Evolutionary conservation across 2,329 filamentous ascomycete genomes (phyloP), one percentile per base, ranked within the genome.

Genomic region (Salinomyces thailandicus): DNA sequence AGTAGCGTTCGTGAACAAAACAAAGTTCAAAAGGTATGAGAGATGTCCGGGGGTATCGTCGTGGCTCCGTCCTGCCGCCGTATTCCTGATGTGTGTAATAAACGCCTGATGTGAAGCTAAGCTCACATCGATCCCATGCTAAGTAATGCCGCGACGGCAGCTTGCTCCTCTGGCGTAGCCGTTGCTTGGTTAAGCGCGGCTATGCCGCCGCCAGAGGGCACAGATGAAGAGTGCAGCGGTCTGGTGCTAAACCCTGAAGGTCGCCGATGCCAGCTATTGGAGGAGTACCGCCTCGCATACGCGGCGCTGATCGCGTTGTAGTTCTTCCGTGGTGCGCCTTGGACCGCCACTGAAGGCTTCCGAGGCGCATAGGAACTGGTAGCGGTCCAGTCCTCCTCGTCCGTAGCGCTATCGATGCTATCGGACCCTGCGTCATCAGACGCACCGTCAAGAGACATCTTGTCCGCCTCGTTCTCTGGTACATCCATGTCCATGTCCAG

Each of bases 321-420:
- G 42, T 51, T 48, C 30, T 38, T 43, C 29, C 48, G 45, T 14
- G 47, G 49, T 17, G 41, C 43, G 24, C 44, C 51, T 33, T 51
- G 47, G 51, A 49, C 47, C 41, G 54, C 53, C 46, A 58, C 20
- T 54, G 60, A 77, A 64, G 63, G 73, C 61, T 70, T 79, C 63
- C 87, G 79, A 49, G 95, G 72, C 47, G 85, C 84, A 37, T 82
- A 85, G 18, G 87, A 85, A 37, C 86, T 89, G 44, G 94, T 81
- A 35, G 82, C 77, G 31, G 83, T 85, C 87, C 89, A 95, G 62
- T 96, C 87, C 62, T 96, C 89, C 57, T 95, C 85, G 57, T 96
- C 91, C 16, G 91, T 96, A 41, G 84, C 74, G 55, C 94, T 85
- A 45, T 66, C 61, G 18, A 47, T 35, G 11, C 46, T 52, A 19